Evolutionary conservation across 2,329 filamentous ascomycete species (phyloP).

Genomic region (Esteya vermicola): DNA sequence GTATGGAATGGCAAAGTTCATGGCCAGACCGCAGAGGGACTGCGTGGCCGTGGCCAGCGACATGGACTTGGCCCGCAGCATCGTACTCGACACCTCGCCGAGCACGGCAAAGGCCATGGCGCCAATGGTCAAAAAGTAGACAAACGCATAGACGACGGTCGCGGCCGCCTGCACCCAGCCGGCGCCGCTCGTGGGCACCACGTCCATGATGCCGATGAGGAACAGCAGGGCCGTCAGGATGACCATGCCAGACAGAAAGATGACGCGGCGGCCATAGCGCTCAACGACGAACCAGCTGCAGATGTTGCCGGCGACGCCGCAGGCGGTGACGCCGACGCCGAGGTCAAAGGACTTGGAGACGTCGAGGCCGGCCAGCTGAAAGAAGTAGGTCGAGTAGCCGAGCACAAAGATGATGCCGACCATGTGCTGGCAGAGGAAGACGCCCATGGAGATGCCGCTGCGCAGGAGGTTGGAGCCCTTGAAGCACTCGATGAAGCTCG

Average conservation of each 20-base stretch:
- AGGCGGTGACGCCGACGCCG: slow-evolving; percentile 6
- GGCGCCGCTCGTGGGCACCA: slow-evolving; percentile 18
- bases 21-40: slow-evolving; percentile 22
- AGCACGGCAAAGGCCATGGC: slow-evolving; percentile 25
- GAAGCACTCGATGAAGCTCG: slow-evolving; percentile 26
- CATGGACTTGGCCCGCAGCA: slow-evolving; percentile 23
- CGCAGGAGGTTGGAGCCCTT: slow-evolving; percentile 23
- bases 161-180: slow-evolving; percentile 21
- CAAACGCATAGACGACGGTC: slow-evolving; percentile 22
- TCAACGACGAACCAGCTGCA: slow-evolving; percentile 4
- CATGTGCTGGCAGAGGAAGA: no score
- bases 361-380: slow-evolving; percentile 9
- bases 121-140: slow-evolving; percentile 25
- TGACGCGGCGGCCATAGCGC: slow-evolving; percentile 15
- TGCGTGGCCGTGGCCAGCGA: slow-evolving; percentile 24
- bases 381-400: slow-evolving; percentile 6
- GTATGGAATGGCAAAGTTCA: slow-evolving; percentile 24
- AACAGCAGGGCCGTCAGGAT: slow-evolving; percentile 17
- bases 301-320: slow-evolving; percentile 6
- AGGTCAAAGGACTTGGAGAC: slow-evolving; percentile 11
- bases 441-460: slow-evolving; percentile 6
- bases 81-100: slow-evolving; percentile 21
- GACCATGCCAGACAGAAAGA: slow-evolving; percentile 18
- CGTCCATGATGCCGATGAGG: slow-evolving; percentile 25
- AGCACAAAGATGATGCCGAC: no score